Conservation (phyloP, 257 asterid species). For the Solanum pinnatisectum region DNA sequence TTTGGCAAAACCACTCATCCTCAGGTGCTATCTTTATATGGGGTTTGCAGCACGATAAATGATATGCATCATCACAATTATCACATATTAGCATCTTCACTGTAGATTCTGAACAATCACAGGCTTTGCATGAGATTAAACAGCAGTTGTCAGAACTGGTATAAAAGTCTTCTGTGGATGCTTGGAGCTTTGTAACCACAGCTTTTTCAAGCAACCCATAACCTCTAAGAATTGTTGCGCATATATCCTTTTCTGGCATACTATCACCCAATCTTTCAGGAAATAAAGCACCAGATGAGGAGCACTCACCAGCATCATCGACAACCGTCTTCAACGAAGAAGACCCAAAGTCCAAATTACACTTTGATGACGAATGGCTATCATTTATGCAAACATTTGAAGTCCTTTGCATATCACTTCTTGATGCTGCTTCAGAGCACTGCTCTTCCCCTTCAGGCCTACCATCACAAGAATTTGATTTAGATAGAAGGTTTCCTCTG, state of each 20-base stretch:
- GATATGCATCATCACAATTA: slow-evolving; percentile 69
- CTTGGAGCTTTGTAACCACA: slow-evolving; percentile 6
- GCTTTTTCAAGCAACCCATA: slow-evolving; percentile 44
- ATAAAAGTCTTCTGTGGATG: slow-evolving; percentile 15
- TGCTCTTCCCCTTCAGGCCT: slow-evolving; percentile 18
- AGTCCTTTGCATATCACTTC: slow-evolving; percentile 22
- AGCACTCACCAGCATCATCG: slow-evolving; percentile 57
- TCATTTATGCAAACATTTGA: slow-evolving; percentile 29
- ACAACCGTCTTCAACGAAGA: slow-evolving; percentile 27
- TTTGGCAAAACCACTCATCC: slow-evolving; percentile 69
- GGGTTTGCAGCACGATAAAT: slow-evolving; percentile 64
- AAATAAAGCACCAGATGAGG: slow-evolving; percentile 58
- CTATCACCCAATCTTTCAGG: slow-evolving; percentile 27
- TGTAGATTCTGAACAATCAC: slow-evolving; percentile 38
- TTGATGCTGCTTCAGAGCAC: slow-evolving; percentile 34
- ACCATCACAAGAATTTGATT: slow-evolving; percentile 28
- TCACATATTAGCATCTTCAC: slow-evolving; percentile 66
- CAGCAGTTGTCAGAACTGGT: slow-evolving; percentile 21
- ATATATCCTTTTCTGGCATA: slow-evolving; percentile 53
- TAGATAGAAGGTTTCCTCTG: slow-evolving; percentile 17
- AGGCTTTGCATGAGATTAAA: slow-evolving; percentile 51
- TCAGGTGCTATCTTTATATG: slow-evolving; percentile 38
- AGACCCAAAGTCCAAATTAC: slow-evolving; percentile 36
- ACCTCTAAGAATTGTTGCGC: slow-evolving; percentile 51
- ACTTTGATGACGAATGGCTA: slow-evolving; percentile 62